Conservation (phyloP, 2,329 filamentous ascomycete species). For the Pseudogymnoascus verrucosus region DNA sequence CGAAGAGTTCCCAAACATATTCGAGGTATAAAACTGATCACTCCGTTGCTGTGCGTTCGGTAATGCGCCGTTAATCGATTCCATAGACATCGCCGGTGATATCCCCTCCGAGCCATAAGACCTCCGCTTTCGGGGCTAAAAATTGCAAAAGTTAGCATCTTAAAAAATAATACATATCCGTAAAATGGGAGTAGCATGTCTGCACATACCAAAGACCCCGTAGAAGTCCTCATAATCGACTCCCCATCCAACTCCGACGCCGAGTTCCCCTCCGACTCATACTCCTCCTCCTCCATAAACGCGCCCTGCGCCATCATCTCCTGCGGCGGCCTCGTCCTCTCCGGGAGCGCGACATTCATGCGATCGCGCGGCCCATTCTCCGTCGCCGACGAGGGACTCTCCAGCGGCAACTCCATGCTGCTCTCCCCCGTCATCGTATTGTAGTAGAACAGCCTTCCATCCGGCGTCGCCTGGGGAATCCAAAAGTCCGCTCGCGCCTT, state of each 20-base stretch:
- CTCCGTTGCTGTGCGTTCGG: constrained; percentile 49
- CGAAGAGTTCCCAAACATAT: constrained; percentile 46
- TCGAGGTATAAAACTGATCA: constrained; percentile 47
- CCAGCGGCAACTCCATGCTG: constrained; percentile 87
- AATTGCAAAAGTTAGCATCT: constrained; percentile 15
- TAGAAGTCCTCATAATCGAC: constrained; percentile 59
- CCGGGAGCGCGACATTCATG: constrained; percentile 79
- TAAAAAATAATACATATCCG: background rate
- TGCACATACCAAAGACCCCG: constrained; percentile 58
- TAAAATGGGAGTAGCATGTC: constrained; percentile 9
- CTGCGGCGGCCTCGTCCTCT: constrained; percentile 79
- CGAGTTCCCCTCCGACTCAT: constrained; percentile 77
- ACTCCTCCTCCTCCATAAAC: constrained; percentile 74
- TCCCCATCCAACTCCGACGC: constrained; percentile 79
- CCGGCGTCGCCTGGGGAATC: constrained; percentile 94
- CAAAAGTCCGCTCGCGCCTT: constrained; percentile 92
- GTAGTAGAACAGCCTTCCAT: constrained; percentile 93
- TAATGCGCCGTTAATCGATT: constrained; percentile 70
- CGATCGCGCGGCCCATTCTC: constrained; percentile 84
- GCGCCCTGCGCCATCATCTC: constrained; percentile 84
- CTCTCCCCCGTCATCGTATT: constrained; percentile 95
- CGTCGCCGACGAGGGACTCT: constrained; percentile 71
- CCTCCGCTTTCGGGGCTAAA: constrained; percentile 52
- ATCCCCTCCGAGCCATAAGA: constrained; percentile 55
- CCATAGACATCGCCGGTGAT: constrained; percentile 84